phyloP scores from a whole-genome alignment of 1,139 yeast genomes.

The Suhomyces anneliseae region DNA sequence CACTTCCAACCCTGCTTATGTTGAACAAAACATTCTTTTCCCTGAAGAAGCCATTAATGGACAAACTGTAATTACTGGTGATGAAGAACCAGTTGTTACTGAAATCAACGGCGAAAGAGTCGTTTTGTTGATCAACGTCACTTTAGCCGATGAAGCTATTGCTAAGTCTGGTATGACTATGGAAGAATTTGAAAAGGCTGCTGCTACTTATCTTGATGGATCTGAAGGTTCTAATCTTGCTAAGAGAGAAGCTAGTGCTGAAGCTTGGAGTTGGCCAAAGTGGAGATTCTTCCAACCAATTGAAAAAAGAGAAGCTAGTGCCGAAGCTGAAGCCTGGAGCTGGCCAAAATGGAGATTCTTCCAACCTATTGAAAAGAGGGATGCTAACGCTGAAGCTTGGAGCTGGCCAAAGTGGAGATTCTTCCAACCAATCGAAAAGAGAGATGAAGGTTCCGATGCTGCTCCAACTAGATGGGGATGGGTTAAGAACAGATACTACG shows the following conservation, averaged over 20 bases:
- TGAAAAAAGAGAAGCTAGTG: slow-evolving; percentile 18
- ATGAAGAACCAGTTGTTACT: slow-evolving; percentile 17
- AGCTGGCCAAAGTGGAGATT: slow-evolving; percentile 15
- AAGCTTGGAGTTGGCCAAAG: slow-evolving; percentile 10
- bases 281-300: slow-evolving; percentile 11
- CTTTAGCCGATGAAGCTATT: slow-evolving; percentile 16
- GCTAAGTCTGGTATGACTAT: slow-evolving; percentile 3
- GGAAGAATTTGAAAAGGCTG: slow-evolving; percentile 5
- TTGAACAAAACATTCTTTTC: slow-evolving; percentile 10
- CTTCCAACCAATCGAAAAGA: slow-evolving; percentile 12
- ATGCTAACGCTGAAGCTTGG: slow-evolving; percentile 15
- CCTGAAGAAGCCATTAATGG: slow-evolving; percentile 20
- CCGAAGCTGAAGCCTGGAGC: slow-evolving; percentile 18
- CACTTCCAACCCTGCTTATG: slow-evolving; percentile 6
- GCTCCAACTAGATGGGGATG: slow-evolving; percentile 13
- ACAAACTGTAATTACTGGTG: slow-evolving; percentile 13
- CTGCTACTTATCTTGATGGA: slow-evolving; percentile 3
- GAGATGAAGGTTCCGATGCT: slow-evolving; percentile 16
- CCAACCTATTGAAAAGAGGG: slow-evolving; percentile 17
- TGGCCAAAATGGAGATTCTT: slow-evolving; percentile 16
- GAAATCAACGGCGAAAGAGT: slow-evolving; percentile 18
- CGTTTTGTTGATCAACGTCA: slow-evolving; percentile 20
- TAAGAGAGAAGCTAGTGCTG: slow-evolving; percentile 6
- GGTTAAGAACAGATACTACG: slow-evolving; percentile 7
- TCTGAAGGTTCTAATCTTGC: neutral